A percentile compares a stretch with the other conserved stretches of the same genome.
Evolutionary conservation across 495 filamentous ascomycete genomes (phyloP).

Genomic region (Cercophora newfieldiana): DNA sequence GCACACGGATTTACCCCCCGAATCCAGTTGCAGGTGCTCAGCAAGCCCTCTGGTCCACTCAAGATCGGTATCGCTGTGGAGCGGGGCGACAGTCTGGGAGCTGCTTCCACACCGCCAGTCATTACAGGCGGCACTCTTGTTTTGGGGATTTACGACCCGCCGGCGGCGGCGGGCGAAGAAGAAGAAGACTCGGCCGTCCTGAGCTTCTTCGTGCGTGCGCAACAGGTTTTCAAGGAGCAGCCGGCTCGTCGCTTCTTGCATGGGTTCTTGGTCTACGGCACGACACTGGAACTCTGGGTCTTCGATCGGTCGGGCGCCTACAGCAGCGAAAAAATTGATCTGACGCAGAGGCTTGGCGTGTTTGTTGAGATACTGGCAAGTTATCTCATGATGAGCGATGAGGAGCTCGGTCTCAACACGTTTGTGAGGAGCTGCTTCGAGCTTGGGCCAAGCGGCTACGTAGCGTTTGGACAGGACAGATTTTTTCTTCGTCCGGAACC

Average conservation of each 20-base stretch:
- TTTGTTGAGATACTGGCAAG: not conserved
- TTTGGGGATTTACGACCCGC: no score
- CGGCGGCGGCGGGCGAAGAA: not conserved
- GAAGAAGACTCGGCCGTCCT: not conserved
- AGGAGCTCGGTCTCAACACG: slow-evolving; percentile 2
- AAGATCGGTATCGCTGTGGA: not conserved
- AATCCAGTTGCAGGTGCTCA: not conserved
- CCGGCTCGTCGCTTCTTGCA: slow-evolving; percentile 6
- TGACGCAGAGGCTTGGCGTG: not conserved
- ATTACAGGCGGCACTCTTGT: not conserved
- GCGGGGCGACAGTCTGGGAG: no score
- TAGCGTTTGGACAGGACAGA: not conserved
- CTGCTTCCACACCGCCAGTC: not conserved
- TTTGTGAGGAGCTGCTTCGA: not conserved
- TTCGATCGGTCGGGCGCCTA: slow-evolving; percentile 15
- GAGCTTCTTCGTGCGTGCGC: not conserved
- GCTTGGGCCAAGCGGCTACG: not conserved
- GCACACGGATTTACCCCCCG: not conserved
- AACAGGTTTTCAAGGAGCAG: slow-evolving; percentile 1
- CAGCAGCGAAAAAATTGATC: slow-evolving; percentile 6
- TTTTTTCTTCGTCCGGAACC: not conserved
- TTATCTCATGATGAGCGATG: slow-evolving; percentile 7
- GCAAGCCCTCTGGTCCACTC: not conserved
- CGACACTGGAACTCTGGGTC: slow-evolving; percentile 11
- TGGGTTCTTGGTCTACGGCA: slow-evolving; percentile 1